A percentile compares a stretch with the other conserved stretches of the same genome.
Conservation (phyloP, 2,329 filamentous ascomycete species). For the Trichoderma hamatum region DNA sequence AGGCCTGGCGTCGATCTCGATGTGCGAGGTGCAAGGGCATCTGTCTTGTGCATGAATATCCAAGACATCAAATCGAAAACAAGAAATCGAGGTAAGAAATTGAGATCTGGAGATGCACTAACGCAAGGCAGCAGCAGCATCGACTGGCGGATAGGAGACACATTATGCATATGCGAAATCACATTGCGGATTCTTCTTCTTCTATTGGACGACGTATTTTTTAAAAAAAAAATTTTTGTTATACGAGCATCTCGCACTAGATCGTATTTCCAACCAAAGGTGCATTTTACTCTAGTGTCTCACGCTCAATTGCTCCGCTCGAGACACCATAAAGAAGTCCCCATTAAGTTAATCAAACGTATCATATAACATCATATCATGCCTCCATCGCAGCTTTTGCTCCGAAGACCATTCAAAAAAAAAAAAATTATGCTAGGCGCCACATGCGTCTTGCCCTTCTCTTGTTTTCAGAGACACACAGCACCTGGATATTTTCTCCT, state of each 20-base stretch:
- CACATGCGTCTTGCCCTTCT: not conserved
- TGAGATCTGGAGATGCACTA: not conserved
- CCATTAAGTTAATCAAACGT: conserved; percentile 1
- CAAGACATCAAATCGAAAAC: not conserved
- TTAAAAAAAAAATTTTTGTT: not conserved
- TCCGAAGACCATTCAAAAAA: not conserved
- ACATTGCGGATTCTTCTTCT: not conserved
- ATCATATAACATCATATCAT: conserved; percentile 17
- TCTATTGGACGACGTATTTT: not conserved
- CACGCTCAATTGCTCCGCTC: not conserved
- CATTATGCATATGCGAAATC: not conserved
- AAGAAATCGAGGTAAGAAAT: not conserved
- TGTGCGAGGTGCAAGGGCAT: not conserved
- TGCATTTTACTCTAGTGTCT: not conserved
- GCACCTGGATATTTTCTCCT: not conserved
- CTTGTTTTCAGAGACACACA: not conserved
- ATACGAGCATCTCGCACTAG: not conserved
- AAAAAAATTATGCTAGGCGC: not conserved
- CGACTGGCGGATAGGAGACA: not conserved
- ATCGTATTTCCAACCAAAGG: not conserved
- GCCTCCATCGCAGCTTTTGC: conserved; percentile 8
- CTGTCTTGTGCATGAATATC: not conserved
- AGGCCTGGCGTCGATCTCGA: not conserved
- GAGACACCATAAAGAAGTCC: not conserved
- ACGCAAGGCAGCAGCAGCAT: not conserved